Base-by-base conservation (phyloP, 495 filamentous ascomycete genomes). In the Astrocystis sublimbata region DNA sequence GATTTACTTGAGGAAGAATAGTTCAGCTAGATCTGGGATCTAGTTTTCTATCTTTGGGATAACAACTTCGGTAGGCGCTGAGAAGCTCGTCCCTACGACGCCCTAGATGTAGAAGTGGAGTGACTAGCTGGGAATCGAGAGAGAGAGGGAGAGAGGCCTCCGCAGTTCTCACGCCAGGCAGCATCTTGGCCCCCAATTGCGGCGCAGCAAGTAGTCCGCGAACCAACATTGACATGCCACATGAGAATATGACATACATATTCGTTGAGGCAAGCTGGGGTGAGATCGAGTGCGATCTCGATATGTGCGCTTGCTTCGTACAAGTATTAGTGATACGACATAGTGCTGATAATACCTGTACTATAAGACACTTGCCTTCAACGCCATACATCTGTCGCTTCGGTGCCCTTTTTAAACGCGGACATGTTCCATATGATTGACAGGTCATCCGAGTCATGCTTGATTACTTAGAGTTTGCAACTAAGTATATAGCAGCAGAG, bases 181-280 rank as follows among this genome's bases (percentile, higher is more conserved):
- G 28, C 33, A 46, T 59, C 21, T 38, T 59, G 28, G 56, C 56
- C 56, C 56, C 40, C 45, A 59, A 42, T 43, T 59, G 56, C n/a
- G 57, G 45, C 57, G 13, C 35, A 51, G 43, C 35, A 50, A 8
- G 9, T 28, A 31, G 56, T 59, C 23, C 56, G 43, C 56, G 56
- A 40, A 50, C 43, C 19, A 38, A 38, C 28, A 2, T 40, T 21
- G 19, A 4, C 41, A 49, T 26, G 43, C 30, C 21, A 33, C 23
- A 5, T n/a, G n/a, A n/a, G n/a, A n/a, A n/a, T n/a, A n/a, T n/a
- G n/a, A n/a, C n/a, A n/a, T n/a, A n/a, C n/a, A n/a, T n/a, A n/a
- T n/a, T n/a, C n/a, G n/a, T n/a, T n/a, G n/a, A n/a, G n/a, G n/a
- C n/a, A n/a, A n/a, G n/a, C n/a, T n/a, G n/a, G n/a, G n/a, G n/a